phyloP scores from a whole-genome alignment of 1,139 yeast genomes.

The Arxiozyma telluris region DNA sequence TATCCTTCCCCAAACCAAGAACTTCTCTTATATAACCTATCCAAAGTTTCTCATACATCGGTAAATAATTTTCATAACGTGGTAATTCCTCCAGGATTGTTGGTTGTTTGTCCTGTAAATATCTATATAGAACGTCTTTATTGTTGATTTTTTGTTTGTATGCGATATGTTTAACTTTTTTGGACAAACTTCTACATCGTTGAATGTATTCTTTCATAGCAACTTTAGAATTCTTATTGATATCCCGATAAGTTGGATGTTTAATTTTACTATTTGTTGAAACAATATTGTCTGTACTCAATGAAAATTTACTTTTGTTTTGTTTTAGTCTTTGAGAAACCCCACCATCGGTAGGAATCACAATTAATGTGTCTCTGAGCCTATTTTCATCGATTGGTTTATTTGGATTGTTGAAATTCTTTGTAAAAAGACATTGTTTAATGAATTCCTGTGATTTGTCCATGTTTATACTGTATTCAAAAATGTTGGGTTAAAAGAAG shows the following conservation, averaged over 20 bases:
- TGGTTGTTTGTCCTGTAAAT: constrained; percentile 13
- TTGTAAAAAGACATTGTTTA: constrained; percentile 23
- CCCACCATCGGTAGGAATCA: constrained; percentile 30
- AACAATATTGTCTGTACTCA: constrained; percentile 9
- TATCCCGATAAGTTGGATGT: constrained; percentile 22
- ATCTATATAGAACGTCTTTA: constrained; percentile 9
- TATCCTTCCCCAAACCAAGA: constrained; percentile 16
- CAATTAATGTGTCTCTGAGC: constrained; percentile 23
- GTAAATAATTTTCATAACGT: constrained; percentile 17
- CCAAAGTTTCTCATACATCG: constrained; percentile 29
- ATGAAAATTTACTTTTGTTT: constrained; percentile 12
- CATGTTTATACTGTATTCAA: constrained; percentile 11
- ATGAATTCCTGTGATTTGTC: constrained; percentile 26
- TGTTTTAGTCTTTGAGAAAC: constrained; percentile 17
- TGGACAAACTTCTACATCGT: constrained; percentile 11
- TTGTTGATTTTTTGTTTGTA: constrained; percentile 12
- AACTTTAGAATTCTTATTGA: constrained; percentile 24
- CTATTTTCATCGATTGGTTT: constrained; percentile 27
- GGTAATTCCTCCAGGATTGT: constrained; percentile 20
- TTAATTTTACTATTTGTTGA: constrained; percentile 5
- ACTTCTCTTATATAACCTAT: constrained; percentile 27
- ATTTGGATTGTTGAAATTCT: constrained; percentile 23
- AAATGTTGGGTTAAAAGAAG: not conserved
- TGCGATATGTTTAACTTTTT: constrained; percentile 16
- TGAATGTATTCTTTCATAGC: constrained; percentile 24